Evolutionary conservation across 2,329 filamentous ascomycete genomes (phyloP).

Genomic region (Cyphellophora attinorum): DNA sequence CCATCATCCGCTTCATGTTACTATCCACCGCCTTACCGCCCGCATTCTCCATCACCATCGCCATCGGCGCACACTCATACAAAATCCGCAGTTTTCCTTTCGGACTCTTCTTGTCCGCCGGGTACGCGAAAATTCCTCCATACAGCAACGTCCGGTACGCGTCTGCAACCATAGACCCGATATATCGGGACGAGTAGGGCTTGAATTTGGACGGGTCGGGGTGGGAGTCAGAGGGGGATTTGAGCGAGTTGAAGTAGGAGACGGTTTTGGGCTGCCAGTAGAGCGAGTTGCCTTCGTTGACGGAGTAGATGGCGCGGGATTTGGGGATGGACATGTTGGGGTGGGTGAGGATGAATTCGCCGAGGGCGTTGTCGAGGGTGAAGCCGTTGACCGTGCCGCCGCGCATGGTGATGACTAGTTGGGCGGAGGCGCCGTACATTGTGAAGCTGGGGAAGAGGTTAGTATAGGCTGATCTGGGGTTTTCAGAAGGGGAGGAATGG

Average conservation of each 20-base stretch:
- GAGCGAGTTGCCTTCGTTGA: conserved; percentile 95
- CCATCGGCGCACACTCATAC: conserved; percentile 98
- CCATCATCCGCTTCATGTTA: conserved; percentile 82
- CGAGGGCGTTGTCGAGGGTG: conserved; percentile 90
- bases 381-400: conserved; percentile 90
- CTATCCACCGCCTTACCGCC: conserved; percentile 88
- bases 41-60: conserved; percentile 96
- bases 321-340: conserved; percentile 84
- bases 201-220: conserved; percentile 48
- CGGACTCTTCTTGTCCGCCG: conserved; percentile 93
- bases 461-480: no score
- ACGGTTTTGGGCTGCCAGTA: conserved; percentile 91
- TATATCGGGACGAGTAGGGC: conserved; percentile 91
- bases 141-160: conserved; percentile 93
- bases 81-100: conserved; percentile 97
- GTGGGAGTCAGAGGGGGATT: conserved; percentile 55
- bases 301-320: conserved; percentile 80
- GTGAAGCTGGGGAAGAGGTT: conserved; percentile 94
- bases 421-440: conserved; percentile 97
- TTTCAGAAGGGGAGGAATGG: no score
- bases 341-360: conserved; percentile 98
- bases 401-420: conserved; percentile 95
- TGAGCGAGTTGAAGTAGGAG: conserved; percentile 81
- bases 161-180: conserved; percentile 89
- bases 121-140: conserved; percentile 95